Evolutionary conservation across 768 basidiomycete genomes (phyloP), one percentile per base, ranked within the genome.

Genomic region (Russula dissimulans): DNA sequence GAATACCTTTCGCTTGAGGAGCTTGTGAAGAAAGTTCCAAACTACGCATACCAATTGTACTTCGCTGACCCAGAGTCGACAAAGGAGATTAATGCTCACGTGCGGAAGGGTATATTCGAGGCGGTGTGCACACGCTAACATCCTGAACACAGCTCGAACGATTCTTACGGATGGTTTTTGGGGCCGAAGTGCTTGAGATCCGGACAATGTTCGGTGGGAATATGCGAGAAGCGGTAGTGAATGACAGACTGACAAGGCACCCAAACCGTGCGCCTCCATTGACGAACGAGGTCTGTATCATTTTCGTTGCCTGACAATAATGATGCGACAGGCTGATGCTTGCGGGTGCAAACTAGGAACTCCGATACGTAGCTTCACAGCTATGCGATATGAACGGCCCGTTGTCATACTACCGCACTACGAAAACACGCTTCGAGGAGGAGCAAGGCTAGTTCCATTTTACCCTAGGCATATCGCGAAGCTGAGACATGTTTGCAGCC

Each of bases 381-480:
- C 76, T 81, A 18, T 63, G 71, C 29, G 74, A 77, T 26, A 82
- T 91, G 81, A 75, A 76, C 18, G 87, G 86, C 2, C 86, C 89
- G 3, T 70, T 89, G n/a, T 87, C 86, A 59, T 91, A 88, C 68
- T 91, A 90, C 64, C 80, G 87, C 36, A 89, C 86, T 2, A 69
- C 74, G 12, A 76, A 77, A 60, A 60, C 75, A 60, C 79, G 86
- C n/a, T 80, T 79, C 67, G 81, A 88, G 17, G 89, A 91, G 70
- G 86, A 90, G 66, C 66, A 64, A 66, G 73, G 78, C 73, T 18
- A n/a, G 57, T 49, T 9, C n/a, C 41, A 14, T 18, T 9, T 17
- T 4, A 41, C 14, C 5, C 11, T 14, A 22, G 14, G 29, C 15
- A 5, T 6, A 14, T 31, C 14, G 4, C 12, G 47, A 22, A 53